These are phyloP conservation scores for Salix purpurea DNA, from an alignment of 345 rosid genomes.

Conservation along the genomic window DNA sequence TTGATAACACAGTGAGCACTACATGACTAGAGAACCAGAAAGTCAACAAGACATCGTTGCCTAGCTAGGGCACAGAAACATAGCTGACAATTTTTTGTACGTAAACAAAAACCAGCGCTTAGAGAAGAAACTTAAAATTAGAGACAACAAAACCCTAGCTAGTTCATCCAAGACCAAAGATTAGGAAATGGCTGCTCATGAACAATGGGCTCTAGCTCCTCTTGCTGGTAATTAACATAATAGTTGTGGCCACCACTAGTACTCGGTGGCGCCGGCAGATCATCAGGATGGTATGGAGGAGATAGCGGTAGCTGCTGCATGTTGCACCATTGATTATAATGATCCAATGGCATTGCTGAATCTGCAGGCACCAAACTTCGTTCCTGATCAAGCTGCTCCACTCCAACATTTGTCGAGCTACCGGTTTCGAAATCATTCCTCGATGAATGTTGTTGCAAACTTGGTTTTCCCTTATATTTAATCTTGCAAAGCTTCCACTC, in stretches of 20 bases:
- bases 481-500: constrained; percentile 21
- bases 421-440: not conserved
- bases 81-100: not conserved
- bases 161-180: constrained; percentile 20
- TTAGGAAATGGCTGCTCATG: constrained; percentile 1
- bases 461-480: constrained; percentile 16
- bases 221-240: not conserved
- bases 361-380: not conserved
- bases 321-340: not conserved
- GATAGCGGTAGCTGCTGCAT: not conserved
- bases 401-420: not conserved
- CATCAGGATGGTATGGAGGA: not conserved
- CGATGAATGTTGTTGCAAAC: not conserved
- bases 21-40: not conserved
- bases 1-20: not conserved
- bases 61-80: too few relatives aligned
- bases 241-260: not conserved
- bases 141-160: not conserved
- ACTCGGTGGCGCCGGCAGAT: too few relatives aligned
- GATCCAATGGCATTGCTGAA: not conserved
- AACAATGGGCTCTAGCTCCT: not conserved
- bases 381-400: not conserved
- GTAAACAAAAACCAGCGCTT: not conserved
- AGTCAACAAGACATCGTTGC: not conserved
- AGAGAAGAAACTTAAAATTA: not conserved